Evolutionary conservation across 2,329 filamentous ascomycete genomes (phyloP), one percentile per base, ranked within the genome.

Genomic region (Penicillium rolfsii): DNA sequence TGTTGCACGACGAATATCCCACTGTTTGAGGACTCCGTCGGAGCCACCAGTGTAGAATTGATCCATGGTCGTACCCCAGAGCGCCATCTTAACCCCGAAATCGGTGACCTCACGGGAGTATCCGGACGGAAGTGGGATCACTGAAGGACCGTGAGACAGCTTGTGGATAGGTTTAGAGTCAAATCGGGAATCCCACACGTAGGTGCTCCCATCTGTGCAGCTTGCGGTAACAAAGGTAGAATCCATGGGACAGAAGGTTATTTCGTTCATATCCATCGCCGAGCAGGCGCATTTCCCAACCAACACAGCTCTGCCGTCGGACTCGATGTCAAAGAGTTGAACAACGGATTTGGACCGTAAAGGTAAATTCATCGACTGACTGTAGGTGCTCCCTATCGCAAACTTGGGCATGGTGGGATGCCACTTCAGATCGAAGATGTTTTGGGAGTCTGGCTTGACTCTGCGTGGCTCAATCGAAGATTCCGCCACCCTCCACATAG

Each of bases 181-280:
- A 14, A 74, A 74, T 0, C 86, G 83, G 30, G 77, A 71, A 68
- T 89, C 86, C 85, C 85, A 89, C 5, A 88, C 76, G 70, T 87
- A 88, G 0, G 84, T 83, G 33, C 77, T 77, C 2, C 85, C 84
- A 70, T 87, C 80, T 0, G 86, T 88, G 63, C 85, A 87, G 11
- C 85, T 85, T 12, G 84, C 85, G 7, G 84, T 83, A 12, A 88
- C 74, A 57, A 86, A 77, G 40, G 81, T 79, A 1, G 82, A 59
- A 50, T 78, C 69, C 45, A 68, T 59, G 1, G 78, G 79, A 59
- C 81, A 84, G 65, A 83, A 84, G 0, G 82, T 76, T 0, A 88
- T 76, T 59, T 87, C 85, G 58, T 88, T 88, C 65, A 88, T 86
- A 70, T 89, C 86, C 7, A 81, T 68, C 0, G 86, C 85, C 26